Evolutionary conservation across 163 green algal genomes (phyloP).

Genomic region (Scenedesmus sp.): DNA sequence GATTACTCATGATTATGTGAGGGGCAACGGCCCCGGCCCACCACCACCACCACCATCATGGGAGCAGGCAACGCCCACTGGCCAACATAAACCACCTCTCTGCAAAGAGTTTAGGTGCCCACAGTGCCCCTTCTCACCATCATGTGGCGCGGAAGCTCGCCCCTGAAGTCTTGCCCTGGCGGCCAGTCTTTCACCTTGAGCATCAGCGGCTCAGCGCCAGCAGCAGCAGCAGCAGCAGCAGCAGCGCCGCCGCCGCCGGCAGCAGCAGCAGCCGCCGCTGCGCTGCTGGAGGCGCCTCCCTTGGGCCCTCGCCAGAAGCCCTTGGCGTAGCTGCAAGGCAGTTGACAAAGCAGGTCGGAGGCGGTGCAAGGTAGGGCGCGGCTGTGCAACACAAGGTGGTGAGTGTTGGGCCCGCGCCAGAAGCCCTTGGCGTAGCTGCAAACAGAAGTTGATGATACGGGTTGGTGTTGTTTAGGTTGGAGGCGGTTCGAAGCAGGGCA

Average conservation of each 20-base stretch:
- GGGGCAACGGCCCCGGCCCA: not conserved
- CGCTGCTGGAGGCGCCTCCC: not conserved
- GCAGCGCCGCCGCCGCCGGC: not conserved
- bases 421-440: no score
- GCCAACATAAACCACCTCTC: not conserved
- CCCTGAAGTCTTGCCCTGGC: slow-evolving; percentile 58
- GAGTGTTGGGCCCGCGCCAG: not conserved
- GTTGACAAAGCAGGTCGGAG: not conserved
- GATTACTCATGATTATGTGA: not conserved
- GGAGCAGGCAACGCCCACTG: not conserved
- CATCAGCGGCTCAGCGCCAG: slow-evolving; percentile 49
- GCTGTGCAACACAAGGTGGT: not conserved
- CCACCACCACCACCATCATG: not conserved
- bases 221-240: not conserved
- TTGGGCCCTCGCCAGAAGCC: not conserved
- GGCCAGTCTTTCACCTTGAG: slow-evolving; percentile 92
- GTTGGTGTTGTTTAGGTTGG: no score
- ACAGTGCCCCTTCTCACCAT: not conserved
- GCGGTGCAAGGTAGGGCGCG: not conserved
- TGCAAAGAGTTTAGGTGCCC: not conserved
- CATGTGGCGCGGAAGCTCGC: slow-evolving; percentile 59
- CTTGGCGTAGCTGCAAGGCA: not conserved
- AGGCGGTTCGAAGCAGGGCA: no score
- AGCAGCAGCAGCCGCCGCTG: not conserved
- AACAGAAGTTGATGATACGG: no score